Evolutionary conservation across 2,329 filamentous ascomycete species (phyloP), one percentile per base, ranked within the genome.

Genomic region (Sporothrix brasiliensis): DNA sequence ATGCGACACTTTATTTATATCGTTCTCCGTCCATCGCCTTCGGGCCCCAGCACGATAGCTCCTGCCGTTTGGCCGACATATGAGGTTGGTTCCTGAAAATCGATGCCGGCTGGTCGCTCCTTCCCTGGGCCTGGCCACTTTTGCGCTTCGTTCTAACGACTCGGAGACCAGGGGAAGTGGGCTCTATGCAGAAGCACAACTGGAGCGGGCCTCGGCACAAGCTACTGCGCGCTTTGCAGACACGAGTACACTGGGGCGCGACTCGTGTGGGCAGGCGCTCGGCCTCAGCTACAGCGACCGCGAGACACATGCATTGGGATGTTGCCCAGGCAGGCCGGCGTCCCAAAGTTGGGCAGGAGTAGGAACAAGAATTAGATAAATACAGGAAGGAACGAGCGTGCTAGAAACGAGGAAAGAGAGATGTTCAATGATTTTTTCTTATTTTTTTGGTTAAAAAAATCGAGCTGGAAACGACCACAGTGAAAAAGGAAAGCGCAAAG

Each of bases 221-320:
- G 39, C 14, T 66, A 39, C 63, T 53, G 63, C 63, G 63, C 19
- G 63, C 27, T 21, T 19, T 16, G 47, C 10, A 11, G 10, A 52
- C 19, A 39, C 49, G 27, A 50, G 19, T 66, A 14, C 24, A 34
- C n/a, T 61, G 34, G 56, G 44, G 7, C 30, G 44, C 21, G 39
- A 65, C n/a, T 63, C 24, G 61, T 21, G 24, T 14, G 21, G 44
- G 13, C 61, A 65, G 19, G 27, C 41, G 54, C 68, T 69, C 58
- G 68, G 68, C 47, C n/a, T 21, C 52, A 44, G 39, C 49, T 69
- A 65, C 68, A 69, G 68, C 68, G 68, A 69, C 27, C 14, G 39
- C n/a, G 58, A 49, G 68, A 69, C 7, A 10, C 39, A 27, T 39
- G 1, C 16, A 21, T 49, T 63, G 47, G 67, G 54, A 69, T 61